Conservation (phyloP, 2,329 filamentous ascomycete species). For the Drechslerella coelobrocha region DNA sequence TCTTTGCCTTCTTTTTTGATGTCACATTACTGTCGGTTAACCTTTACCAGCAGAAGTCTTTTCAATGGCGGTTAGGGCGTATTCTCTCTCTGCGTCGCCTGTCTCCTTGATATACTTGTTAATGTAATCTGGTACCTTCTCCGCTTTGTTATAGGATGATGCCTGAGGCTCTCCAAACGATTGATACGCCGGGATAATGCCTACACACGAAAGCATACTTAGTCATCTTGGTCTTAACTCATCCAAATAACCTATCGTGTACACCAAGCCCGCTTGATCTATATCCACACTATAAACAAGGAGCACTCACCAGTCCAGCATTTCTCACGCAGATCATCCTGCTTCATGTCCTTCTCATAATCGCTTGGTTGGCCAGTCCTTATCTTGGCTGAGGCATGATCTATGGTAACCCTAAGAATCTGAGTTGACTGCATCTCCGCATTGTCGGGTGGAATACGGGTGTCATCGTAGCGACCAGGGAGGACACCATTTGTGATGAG, state of each 20-base stretch:
- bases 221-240: neutral
- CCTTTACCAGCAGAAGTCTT: slow-evolving; percentile 20
- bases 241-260: too few species aligned
- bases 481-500: slow-evolving; percentile 78
- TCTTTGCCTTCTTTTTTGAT: too few species aligned
- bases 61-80: slow-evolving; percentile 57
- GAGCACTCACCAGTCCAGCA: slow-evolving; percentile 65
- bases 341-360: slow-evolving; percentile 65
- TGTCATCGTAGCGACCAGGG: slow-evolving; percentile 71
- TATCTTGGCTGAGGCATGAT: slow-evolving; percentile 77
- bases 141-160: slow-evolving; percentile 66
- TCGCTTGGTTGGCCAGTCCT: slow-evolving; percentile 70
- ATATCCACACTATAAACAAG: neutral
- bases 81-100: slow-evolving; percentile 60
- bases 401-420: slow-evolving; percentile 72
- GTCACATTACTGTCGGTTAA: neutral
- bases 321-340: slow-evolving; percentile 61
- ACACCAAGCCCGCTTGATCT: too few species aligned
- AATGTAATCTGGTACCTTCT: slow-evolving; percentile 69
- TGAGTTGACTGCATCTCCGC: slow-evolving; percentile 78
- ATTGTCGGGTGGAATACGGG: slow-evolving; percentile 72
- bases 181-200: slow-evolving; percentile 69
- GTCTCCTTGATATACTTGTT: slow-evolving; percentile 62
- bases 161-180: slow-evolving; percentile 70
- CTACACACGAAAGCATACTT: slow-evolving; percentile 1